These are phyloP conservation scores for Cryptosporidium sp. DNA, from an alignment of 169 alveolate genomes.

Conservation along the genomic window DNA sequence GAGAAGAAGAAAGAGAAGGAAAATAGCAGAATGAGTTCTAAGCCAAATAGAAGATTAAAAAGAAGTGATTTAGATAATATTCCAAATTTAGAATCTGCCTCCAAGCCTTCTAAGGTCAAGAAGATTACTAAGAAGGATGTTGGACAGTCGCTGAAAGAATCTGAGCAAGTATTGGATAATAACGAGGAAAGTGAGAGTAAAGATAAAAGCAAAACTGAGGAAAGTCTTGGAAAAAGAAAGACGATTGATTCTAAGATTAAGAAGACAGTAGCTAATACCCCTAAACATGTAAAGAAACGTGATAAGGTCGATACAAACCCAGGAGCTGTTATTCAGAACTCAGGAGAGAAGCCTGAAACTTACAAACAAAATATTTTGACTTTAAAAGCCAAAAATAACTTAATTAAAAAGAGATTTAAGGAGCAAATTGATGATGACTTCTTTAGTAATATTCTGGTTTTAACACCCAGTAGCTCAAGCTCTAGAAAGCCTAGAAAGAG, in stretches of 20 bases:
- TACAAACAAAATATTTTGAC: conserved; percentile 21
- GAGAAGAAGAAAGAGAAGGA: not conserved
- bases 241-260: not conserved
- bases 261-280: not conserved
- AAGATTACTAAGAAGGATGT: not conserved
- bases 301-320: not conserved
- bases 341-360: not conserved
- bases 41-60: not conserved
- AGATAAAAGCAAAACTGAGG: not conserved
- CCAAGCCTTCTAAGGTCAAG: not conserved
- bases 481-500: conserved; percentile 25
- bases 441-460: conserved; percentile 28
- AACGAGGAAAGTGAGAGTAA: not conserved
- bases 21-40: not conserved
- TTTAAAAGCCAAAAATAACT: conserved; percentile 25
- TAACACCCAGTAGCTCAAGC: conserved; percentile 32
- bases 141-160: not conserved
- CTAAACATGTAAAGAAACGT: not conserved
- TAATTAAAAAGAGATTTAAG: conserved; percentile 42
- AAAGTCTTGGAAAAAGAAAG: not conserved
- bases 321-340: not conserved
- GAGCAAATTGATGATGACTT: conserved; percentile 17
- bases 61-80: not conserved
- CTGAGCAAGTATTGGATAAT: not conserved
- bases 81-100: not conserved